Conservation (phyloP, 2,329 filamentous ascomycete species). For the Didymella pomorum region DNA sequence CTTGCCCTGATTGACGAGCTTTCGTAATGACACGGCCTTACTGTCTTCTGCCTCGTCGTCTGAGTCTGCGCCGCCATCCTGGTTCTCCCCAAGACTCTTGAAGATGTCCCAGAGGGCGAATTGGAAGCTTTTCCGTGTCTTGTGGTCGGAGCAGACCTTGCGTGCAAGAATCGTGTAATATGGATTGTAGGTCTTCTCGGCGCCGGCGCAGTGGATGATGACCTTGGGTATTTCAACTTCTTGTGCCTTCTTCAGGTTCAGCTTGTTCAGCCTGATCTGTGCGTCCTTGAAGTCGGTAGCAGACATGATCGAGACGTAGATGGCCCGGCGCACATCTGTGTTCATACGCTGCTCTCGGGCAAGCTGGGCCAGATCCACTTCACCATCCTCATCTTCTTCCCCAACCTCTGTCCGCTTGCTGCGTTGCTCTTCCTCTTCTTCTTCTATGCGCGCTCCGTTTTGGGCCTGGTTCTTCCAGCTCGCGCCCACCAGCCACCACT, state of each 20-base stretch:
- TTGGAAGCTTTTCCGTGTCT: slow-evolving; percentile 84
- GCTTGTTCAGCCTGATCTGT: slow-evolving; percentile 77
- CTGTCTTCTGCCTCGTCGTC: slow-evolving; percentile 63
- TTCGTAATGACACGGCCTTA: slow-evolving; percentile 60
- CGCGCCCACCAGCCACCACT: slow-evolving; percentile 99
- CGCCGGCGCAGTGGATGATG: slow-evolving; percentile 83
- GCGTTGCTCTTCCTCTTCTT: slow-evolving; percentile 44
- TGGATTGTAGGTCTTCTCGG: slow-evolving; percentile 85
- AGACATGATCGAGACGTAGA: slow-evolving; percentile 90
- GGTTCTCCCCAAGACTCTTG: slow-evolving; percentile 80
- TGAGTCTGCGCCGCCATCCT: slow-evolving; percentile 68
- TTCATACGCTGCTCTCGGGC: slow-evolving; percentile 85
- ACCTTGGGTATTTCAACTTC: slow-evolving; percentile 88
- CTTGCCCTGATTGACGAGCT: slow-evolving; percentile 72
- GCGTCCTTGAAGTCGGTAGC: slow-evolving; percentile 86
- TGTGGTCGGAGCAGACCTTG: slow-evolving; percentile 76
- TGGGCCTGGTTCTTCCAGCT: slow-evolving; percentile 70
- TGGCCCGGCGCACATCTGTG: slow-evolving; percentile 84
- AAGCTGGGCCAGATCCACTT: slow-evolving; percentile 74
- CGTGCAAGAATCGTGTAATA: slow-evolving; percentile 90
- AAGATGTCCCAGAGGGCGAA: slow-evolving; percentile 88
- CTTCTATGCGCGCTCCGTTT: slow-evolving; percentile 48
- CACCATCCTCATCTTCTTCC: slow-evolving; percentile 39
- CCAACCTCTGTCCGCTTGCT: slow-evolving; percentile 17
- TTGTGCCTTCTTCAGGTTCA: slow-evolving; percentile 85